These are phyloP conservation scores for Gentiana macrophylla DNA, from an alignment of 257 asterid species.

Conservation along the genomic window DNA sequence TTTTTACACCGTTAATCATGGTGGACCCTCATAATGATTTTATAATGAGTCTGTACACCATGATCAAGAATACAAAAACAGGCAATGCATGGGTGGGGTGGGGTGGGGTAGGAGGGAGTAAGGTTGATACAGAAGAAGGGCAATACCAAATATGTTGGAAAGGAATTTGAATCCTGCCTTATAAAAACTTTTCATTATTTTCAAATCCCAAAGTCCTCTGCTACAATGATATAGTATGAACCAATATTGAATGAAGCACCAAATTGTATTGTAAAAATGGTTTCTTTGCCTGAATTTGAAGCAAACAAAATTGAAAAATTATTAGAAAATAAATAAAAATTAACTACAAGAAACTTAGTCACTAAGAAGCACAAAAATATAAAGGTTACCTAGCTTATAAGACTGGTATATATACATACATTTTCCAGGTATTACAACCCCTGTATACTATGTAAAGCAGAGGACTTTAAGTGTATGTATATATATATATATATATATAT, in stretches of 20 bases:
- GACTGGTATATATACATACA: neutral
- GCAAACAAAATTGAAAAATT: conserved; percentile 13
- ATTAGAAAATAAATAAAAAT: conserved; percentile 8
- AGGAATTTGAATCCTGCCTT: conserved; percentile 69
- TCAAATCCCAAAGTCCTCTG: conserved; percentile 16
- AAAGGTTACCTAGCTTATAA: neutral
- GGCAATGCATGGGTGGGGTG: too few relatives aligned
- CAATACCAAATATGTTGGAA: conserved; percentile 33
- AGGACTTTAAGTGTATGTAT: too few relatives aligned
- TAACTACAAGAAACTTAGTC: conserved; percentile 1
- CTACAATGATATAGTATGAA: conserved; percentile 11
- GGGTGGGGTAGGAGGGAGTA: neutral
- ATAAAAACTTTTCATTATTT: conserved; percentile 62
- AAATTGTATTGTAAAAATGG: conserved; percentile 10
- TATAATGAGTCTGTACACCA: too few relatives aligned
- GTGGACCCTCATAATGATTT: too few relatives aligned
- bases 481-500: too few relatives aligned
- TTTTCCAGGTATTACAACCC: too few relatives aligned
- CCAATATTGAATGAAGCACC: conserved; percentile 20
- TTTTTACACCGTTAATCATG: too few relatives aligned
- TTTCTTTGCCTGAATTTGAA: conserved; percentile 29
- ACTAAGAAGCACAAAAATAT: conserved; percentile 8
- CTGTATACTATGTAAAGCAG: too few relatives aligned
- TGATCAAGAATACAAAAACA: too few relatives aligned
- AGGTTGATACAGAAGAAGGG: neutral